Evolutionary conservation across 768 basidiomycete species (phyloP).

Genomic region (Piloderma croceum): DNA sequence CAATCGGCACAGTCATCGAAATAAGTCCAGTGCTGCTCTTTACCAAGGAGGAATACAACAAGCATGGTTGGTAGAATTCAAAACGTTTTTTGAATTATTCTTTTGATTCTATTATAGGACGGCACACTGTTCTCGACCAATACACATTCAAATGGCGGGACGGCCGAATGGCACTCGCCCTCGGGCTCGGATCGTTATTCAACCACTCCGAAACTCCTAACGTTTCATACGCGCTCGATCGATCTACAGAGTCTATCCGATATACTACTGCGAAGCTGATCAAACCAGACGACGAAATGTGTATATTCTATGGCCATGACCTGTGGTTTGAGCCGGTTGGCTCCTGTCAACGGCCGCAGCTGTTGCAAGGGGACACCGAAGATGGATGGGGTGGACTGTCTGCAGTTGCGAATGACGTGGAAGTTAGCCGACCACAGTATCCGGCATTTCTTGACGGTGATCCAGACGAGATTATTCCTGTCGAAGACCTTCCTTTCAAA

Average conservation of each 20-base stretch:
- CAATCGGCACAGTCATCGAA: constrained; percentile 66
- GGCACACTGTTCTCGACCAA: constrained; percentile 62
- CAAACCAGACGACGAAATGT: constrained; percentile 62
- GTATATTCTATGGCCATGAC: constrained; percentile 69
- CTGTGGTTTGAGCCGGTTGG: constrained; percentile 57
- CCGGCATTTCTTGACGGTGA: constrained; percentile 31
- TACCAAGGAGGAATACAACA: constrained; percentile 59
- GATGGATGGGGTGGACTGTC: constrained; percentile 45
- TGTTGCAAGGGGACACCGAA: constrained; percentile 21
- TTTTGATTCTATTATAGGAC: neutral
- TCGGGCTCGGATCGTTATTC: constrained; percentile 79
- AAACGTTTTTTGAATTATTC: neutral
- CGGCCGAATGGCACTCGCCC: constrained; percentile 68
- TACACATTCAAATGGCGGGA: constrained; percentile 76
- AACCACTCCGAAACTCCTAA: constrained; percentile 73
- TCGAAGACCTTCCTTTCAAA: constrained; percentile 61
- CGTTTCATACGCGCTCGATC: constrained; percentile 57
- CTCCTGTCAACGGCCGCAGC: neutral
- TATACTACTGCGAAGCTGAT: constrained; percentile 55
- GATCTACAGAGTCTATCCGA: constrained; percentile 49
- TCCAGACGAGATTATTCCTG: constrained; percentile 44
- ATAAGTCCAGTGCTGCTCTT: constrained; percentile 83
- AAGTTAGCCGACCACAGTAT: constrained; percentile 11
- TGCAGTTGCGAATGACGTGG: constrained; percentile 19
- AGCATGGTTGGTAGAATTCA: constrained; percentile 50